A percentile compares a stretch with the other conserved stretches of the same genome.
Evolutionary conservation across 139 green algal species (phyloP).

Genomic region (Microglena sp.): DNA sequence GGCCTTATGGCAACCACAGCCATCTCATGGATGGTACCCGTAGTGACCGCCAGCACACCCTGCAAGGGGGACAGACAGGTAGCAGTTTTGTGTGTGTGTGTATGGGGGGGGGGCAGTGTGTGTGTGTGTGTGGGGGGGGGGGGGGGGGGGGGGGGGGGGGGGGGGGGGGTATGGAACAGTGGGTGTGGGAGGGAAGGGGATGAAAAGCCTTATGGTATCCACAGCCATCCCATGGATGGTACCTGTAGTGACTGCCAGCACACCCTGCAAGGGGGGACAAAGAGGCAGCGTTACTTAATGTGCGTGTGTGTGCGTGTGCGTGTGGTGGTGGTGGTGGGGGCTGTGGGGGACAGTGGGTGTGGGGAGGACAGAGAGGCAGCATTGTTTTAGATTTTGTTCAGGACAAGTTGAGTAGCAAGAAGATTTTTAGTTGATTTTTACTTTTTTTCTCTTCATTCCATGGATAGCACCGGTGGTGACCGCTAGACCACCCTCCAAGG

Average conservation of each 20-base stretch:
- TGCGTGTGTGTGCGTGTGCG: background rate
- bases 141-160: constrained; percentile 3
- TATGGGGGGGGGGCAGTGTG: background rate
- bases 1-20: no score
- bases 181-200: constrained; percentile 19
- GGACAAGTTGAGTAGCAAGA: no score
- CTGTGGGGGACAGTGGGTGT: background rate
- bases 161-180: background rate
- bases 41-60: no score
- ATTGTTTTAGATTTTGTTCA: no score
- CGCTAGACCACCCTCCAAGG: no score
- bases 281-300: constrained; percentile 1
- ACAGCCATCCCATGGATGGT: background rate
- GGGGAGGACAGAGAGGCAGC: constrained; percentile 24
- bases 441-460: no score
- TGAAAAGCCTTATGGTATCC: background rate
- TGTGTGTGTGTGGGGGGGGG: background rate
- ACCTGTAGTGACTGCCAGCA: constrained; percentile 19
- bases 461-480: no score
- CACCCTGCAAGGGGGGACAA: constrained; percentile 9
- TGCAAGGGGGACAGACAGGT: no score
- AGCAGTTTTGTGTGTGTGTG: no score
- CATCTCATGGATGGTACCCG: no score
- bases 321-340: constrained; percentile 2
- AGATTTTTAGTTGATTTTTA: no score